A percentile compares a stretch with the other conserved stretches of the same genome.
Conservation (phyloP, 2,329 filamentous ascomycete genomes). For the Penicillium sumatraense region DNA sequence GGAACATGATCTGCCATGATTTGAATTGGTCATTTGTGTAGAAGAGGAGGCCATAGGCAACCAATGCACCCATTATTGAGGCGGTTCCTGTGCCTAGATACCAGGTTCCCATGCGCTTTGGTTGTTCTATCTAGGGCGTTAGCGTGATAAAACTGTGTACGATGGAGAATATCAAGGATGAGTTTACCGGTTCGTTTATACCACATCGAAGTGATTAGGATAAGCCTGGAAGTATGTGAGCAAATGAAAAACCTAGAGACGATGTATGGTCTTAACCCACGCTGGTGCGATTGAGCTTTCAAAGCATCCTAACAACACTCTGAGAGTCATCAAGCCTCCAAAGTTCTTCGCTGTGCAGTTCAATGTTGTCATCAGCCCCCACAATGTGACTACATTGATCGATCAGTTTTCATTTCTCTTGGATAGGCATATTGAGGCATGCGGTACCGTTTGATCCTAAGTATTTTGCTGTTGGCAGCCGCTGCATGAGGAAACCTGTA, state of each 20-base stretch:
- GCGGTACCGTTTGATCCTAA: slow-evolving; percentile 48
- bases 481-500: slow-evolving; percentile 61
- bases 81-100: slow-evolving; percentile 62
- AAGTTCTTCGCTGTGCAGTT: slow-evolving; percentile 58
- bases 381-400: slow-evolving; percentile 37
- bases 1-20: slow-evolving; percentile 56
- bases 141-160: neutral
- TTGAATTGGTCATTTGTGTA: slow-evolving; percentile 47
- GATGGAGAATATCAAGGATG: neutral
- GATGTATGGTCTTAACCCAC: slow-evolving; percentile 14
- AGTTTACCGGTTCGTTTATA: slow-evolving; percentile 49
- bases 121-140: slow-evolving; percentile 53
- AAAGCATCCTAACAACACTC: slow-evolving; percentile 59
- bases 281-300: slow-evolving; percentile 60
- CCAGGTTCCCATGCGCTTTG: slow-evolving; percentile 63
- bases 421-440: neutral
- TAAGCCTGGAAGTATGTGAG: slow-evolving; percentile 24
- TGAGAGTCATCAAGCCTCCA: slow-evolving; percentile 53
- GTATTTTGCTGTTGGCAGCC: slow-evolving; percentile 59
- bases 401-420: slow-evolving; percentile 30
- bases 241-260: neutral
- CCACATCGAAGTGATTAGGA: slow-evolving; percentile 39
- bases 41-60: slow-evolving; percentile 62
- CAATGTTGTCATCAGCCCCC: slow-evolving; percentile 54
- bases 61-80: slow-evolving; percentile 58